These are phyloP conservation scores for Globisporangium uncinulatum DNA, from an alignment of 352 stramenopile species.

Conservation along the genomic window DNA sequence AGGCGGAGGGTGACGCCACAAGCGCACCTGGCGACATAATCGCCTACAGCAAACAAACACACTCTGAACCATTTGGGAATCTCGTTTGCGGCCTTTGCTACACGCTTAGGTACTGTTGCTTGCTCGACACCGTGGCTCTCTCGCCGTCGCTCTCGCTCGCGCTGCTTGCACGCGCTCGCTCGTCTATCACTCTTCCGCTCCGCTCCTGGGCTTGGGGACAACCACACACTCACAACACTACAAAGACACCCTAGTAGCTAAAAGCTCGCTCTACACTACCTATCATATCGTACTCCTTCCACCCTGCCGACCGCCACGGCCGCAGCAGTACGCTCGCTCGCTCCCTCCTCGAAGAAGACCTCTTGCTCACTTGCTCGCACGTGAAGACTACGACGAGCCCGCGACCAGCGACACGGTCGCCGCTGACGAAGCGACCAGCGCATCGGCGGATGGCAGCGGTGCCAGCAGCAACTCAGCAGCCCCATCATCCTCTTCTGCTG, in stretches of 20 bases:
- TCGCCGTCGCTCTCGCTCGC: not conserved
- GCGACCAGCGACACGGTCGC: slow-evolving; percentile 12
- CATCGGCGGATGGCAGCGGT: not conserved
- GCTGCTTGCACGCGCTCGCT: not conserved
- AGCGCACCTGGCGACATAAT: not conserved
- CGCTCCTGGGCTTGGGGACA: not conserved
- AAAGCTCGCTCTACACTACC: slow-evolving; percentile 6
- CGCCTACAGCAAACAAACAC: too few relatives aligned
- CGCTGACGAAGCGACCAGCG: slow-evolving; percentile 6
- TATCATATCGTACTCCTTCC: slow-evolving; percentile 2
- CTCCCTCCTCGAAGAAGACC: not conserved
- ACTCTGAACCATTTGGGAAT: not conserved
- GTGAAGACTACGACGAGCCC: slow-evolving; percentile 9
- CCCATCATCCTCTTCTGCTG: not conserved
- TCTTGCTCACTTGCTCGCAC: not conserved
- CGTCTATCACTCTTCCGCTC: slow-evolving; percentile 3
- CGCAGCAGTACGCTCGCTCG: not conserved
- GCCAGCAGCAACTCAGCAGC: not conserved
- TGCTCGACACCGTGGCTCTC: not conserved
- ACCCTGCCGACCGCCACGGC: not conserved
- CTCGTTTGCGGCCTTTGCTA: not conserved
- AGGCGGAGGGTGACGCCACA: not conserved
- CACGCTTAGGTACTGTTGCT: slow-evolving; percentile 2
- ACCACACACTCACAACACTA: slow-evolving; percentile 4
- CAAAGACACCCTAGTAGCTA: slow-evolving; percentile 2